These are phyloP conservation scores for Backusella australiensis DNA, from an alignment of 192 early-diverging fungal species.

Conservation along the genomic window DNA sequence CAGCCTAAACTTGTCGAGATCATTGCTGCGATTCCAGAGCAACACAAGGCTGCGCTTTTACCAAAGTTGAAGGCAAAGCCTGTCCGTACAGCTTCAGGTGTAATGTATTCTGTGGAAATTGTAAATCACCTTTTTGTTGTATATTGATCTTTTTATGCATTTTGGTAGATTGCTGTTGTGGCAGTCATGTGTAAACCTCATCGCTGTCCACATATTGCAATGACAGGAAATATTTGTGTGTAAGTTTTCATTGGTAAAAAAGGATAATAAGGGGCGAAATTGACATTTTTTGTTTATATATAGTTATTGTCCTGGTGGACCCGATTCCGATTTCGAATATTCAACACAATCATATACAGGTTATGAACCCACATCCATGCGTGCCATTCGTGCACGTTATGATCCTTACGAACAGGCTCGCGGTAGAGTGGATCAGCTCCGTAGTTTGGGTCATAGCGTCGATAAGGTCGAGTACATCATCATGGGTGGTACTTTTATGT, in stretches of 20 bases:
- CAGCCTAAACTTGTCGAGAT: slow-evolving; percentile 97
- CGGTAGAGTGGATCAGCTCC: slow-evolving; percentile 93
- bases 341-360: slow-evolving; percentile 99
- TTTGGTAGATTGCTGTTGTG: slow-evolving; percentile 81
- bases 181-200: slow-evolving; percentile 98
- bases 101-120: slow-evolving; percentile 24
- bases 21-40: slow-evolving; percentile 96
- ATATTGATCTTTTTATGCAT: neutral
- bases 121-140: neutral
- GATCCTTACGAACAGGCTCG: slow-evolving; percentile 95
- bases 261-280: neutral
- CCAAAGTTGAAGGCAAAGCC: slow-evolving; percentile 94
- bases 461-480: slow-evolving; percentile 99
- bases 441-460: slow-evolving; percentile 89
- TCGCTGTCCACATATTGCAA: slow-evolving; percentile 97
- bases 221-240: slow-evolving; percentile 99
- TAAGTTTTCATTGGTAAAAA: slow-evolving; percentile 37
- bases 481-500: slow-evolving; percentile 99
- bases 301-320: slow-evolving; percentile 94
- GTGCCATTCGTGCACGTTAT: slow-evolving; percentile 97
- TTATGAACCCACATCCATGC: slow-evolving; percentile 98
- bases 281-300: neutral
- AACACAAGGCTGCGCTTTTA: slow-evolving; percentile 80
- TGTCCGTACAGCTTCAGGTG: slow-evolving; percentile 90
- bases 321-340: slow-evolving; percentile 99